Evolutionary conservation across 2,329 filamentous ascomycete genomes (phyloP).

Genomic region (Pyricularia sp.): DNA sequence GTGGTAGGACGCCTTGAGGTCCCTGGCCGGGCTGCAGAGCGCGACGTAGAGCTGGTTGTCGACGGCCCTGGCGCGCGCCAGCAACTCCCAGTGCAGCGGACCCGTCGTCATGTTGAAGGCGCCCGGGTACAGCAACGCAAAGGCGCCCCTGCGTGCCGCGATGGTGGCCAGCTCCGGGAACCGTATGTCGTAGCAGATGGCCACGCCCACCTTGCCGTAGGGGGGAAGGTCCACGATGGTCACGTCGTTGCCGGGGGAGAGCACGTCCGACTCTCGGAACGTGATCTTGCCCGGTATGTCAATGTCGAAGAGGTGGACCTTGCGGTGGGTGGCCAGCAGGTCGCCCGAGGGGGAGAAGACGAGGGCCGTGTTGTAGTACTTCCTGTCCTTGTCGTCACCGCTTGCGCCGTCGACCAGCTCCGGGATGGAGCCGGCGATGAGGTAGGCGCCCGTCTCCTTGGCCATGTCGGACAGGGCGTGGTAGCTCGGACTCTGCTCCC

Average conservation of each 20-base stretch:
- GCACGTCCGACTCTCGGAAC: conserved; percentile 84
- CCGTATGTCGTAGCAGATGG: conserved; percentile 96
- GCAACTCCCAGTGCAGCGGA: conserved; percentile 80
- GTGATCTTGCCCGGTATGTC: conserved; percentile 91
- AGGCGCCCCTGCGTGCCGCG: conserved; percentile 76
- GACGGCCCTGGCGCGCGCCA: conserved; percentile 72
- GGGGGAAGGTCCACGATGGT: conserved; percentile 81
- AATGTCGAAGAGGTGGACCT: conserved; percentile 96
- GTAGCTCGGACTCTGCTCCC: conserved; percentile 69
- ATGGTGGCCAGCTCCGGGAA: conserved; percentile 92
- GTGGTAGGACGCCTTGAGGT: conserved; percentile 63
- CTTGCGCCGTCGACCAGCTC: conserved; percentile 49
- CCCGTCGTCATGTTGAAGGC: conserved; percentile 95
- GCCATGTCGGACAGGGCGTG: conserved; percentile 77
- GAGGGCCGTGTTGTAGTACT: conserved; percentile 87
- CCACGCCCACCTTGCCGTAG: conserved; percentile 79
- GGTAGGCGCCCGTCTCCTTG: conserved; percentile 65
- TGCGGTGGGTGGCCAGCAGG: conserved; percentile 83
- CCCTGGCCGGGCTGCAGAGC: conserved; percentile 82
- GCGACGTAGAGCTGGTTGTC: conserved; percentile 95
- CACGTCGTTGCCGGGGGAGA: conserved; percentile 75
- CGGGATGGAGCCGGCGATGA: conserved; percentile 88
- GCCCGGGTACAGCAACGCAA: conserved; percentile 86
- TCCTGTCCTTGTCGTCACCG: conserved; percentile 22
- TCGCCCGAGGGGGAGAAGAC: conserved; percentile 69